These are phyloP conservation scores for Clathrospora elynae DNA, from an alignment of 2,329 filamentous ascomycete species.

Conservation along the genomic window DNA sequence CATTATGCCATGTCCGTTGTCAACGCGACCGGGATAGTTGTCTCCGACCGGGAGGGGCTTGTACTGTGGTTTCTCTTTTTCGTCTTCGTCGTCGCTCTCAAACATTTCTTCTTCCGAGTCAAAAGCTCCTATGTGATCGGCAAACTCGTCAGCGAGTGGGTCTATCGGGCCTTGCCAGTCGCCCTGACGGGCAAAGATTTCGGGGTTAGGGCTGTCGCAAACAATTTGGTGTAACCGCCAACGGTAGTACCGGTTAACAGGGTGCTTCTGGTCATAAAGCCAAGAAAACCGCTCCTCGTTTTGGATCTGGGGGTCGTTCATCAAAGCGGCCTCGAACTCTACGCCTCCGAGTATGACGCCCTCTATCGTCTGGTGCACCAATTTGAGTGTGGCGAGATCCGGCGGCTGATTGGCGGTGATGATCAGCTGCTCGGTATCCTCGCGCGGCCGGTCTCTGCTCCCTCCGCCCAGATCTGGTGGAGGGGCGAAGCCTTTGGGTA, in stretches of 20 bases:
- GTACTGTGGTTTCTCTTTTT: constrained; percentile 31
- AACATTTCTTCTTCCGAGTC: constrained; percentile 56
- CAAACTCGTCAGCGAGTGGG: constrained; percentile 78
- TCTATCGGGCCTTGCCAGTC: constrained; percentile 77
- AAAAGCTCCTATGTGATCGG: constrained; percentile 76
- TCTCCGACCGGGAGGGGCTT: constrained; percentile 35
- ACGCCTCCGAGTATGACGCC: constrained; percentile 77
- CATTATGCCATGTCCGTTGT: constrained; percentile 39
- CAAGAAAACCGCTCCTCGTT: constrained; percentile 90
- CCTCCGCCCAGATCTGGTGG: constrained; percentile 37
- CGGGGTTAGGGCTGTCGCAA: constrained; percentile 55
- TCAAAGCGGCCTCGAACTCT: constrained; percentile 89
- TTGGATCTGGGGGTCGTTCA: constrained; percentile 83
- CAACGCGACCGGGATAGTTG: constrained; percentile 34
- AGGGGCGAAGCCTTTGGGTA: constrained; percentile 37
- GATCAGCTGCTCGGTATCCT: constrained; percentile 32
- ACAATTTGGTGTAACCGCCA: constrained; percentile 88
- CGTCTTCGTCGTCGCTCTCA: constrained; percentile 74
- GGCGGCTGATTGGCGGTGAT: constrained; percentile 68
- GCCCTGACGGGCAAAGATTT: constrained; percentile 35
- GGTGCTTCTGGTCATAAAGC: constrained; percentile 79
- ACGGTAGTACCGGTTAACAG: constrained; percentile 85
- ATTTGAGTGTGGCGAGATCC: constrained; percentile 76
- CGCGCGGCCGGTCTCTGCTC: constrained; percentile 26
- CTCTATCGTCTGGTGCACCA: constrained; percentile 89